Evolutionary conservation across 192 early-diverging fungal species (phyloP), one percentile per base, ranked within the genome.

Genomic region (Umbelopsis ramanniana): DNA sequence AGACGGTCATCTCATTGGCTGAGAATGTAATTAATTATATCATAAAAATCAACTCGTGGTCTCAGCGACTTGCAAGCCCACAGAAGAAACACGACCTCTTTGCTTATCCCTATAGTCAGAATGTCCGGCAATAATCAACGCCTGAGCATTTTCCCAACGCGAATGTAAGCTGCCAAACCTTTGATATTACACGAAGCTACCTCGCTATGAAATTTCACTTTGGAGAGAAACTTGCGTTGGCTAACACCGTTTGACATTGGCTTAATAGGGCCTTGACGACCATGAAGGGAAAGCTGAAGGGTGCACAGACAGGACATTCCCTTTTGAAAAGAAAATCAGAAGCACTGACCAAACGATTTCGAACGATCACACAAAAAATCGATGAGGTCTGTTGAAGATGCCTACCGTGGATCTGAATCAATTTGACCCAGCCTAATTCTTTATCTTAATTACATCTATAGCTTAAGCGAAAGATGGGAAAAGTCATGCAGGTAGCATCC

Each of bases 401-500:
- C 23, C 22, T 4, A 43, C 0, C 40, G 6, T 11, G 6, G 6
- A 68, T 40, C 17, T 48, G 11, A 77, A 43, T 66, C 21, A 46
- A 71, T 52, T 22, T 48, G 17, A 26, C 37, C 26, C 52, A 26
- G 35, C 57, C 11, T 71, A 45, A 33, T 69, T 29, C 2, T 38
- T 26, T 19, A 80, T 22, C 52, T n/a, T 37, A 22, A 3, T 8
- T 37, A 11, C 15, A 22, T 72, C n/a, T n/a, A n/a, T 76, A 95
- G 94, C 91, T 96, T 52, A 99, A 99, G 76, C 83, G 91, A 50
- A 96, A 97, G 85, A 99, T 99, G 98, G 97, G 97, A 67, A 96
- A 94, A 79, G 91, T 99, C 50, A 94, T 99, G 94, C 97, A 99
- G 77, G 89, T 89, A 67, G 98, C 98, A 17, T 96, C 95, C 21